phyloP scores from a whole-genome alignment of 2,329 filamentous ascomycete species.

The Ceratocystis cubensis region DNA sequence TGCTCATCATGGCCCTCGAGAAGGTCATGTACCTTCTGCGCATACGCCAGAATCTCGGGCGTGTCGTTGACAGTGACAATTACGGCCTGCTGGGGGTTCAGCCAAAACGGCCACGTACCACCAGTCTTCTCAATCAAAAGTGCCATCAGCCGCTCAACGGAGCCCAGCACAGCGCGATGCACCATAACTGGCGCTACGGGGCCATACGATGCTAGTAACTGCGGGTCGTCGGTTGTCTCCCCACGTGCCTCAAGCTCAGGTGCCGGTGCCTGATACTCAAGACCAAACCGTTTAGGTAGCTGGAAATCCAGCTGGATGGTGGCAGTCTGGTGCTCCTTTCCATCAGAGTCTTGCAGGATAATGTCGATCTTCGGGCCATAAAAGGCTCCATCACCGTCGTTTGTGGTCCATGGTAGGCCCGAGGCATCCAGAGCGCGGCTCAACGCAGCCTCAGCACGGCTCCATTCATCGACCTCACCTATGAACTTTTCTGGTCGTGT shows the following conservation, averaged over 20 bases:
- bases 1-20: constrained; percentile 30
- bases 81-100: constrained; percentile 66
- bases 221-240: constrained; percentile 37
- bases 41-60: constrained; percentile 40
- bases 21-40: constrained; percentile 35
- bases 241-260: constrained; percentile 48
- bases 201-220: constrained; percentile 40
- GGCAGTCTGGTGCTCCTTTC: constrained; percentile 78
- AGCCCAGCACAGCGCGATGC: constrained; percentile 73
- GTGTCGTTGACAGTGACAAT: constrained; percentile 60
- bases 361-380: constrained; percentile 91
- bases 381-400: constrained; percentile 75
- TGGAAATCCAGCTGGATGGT: constrained; percentile 88
- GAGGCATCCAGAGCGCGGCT: constrained; percentile 47
- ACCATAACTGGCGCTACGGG: constrained; percentile 62
- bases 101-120: constrained; percentile 76
- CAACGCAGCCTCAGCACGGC: constrained; percentile 33
- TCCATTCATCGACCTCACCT: constrained; percentile 54
- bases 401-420: constrained; percentile 58
- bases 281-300: constrained; percentile 65
- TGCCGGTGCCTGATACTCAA: constrained; percentile 60
- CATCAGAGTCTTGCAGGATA: constrained; percentile 63
- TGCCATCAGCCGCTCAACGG: constrained; percentile 73
- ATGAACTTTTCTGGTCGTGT: constrained; percentile 73
- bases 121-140: constrained; percentile 73